phyloP scores from a whole-genome alignment of 805 yeast species.

The Candida oleophila region DNA sequence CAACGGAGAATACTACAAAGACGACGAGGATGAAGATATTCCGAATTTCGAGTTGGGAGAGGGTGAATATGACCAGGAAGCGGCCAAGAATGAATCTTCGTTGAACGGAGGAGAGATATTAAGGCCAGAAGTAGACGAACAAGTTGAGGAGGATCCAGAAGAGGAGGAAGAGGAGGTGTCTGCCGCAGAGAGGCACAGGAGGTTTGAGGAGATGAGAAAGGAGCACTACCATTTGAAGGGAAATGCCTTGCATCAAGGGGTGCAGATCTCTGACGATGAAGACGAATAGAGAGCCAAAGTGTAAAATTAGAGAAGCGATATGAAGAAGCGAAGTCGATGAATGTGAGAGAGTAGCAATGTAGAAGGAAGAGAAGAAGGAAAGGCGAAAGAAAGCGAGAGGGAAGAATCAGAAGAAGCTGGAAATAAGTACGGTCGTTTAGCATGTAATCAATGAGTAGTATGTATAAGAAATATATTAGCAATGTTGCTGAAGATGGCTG shows the following conservation, averaged over 20 bases:
- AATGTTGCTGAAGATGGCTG: too few species aligned
- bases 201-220: constrained; percentile 78
- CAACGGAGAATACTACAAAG: constrained; percentile 72
- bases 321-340: too few species aligned
- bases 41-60: constrained; percentile 59
- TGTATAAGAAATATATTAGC: too few species aligned
- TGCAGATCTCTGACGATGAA: constrained; percentile 25
- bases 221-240: constrained; percentile 70
- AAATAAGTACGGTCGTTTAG: too few species aligned
- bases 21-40: constrained; percentile 61
- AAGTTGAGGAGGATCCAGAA: constrained; percentile 37
- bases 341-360: too few species aligned
- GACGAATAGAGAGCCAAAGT: constrained; percentile 13
- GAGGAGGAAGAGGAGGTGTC: constrained; percentile 37
- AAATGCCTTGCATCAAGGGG: constrained; percentile 40
- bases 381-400: too few species aligned
- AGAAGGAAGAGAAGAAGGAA: too few species aligned
- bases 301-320: too few species aligned
- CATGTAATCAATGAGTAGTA: too few species aligned
- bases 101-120: constrained; percentile 43
- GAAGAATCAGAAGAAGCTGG: too few species aligned
- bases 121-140: constrained; percentile 25
- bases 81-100: constrained; percentile 7
- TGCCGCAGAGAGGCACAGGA: constrained; percentile 60
- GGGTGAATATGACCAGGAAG: constrained; percentile 44